A percentile compares a stretch with the other conserved stretches of the same genome.
These are phyloP conservation scores for Glycine latifolia DNA, from an alignment of 306 rosid genomes.

Conservation along the genomic window DNA sequence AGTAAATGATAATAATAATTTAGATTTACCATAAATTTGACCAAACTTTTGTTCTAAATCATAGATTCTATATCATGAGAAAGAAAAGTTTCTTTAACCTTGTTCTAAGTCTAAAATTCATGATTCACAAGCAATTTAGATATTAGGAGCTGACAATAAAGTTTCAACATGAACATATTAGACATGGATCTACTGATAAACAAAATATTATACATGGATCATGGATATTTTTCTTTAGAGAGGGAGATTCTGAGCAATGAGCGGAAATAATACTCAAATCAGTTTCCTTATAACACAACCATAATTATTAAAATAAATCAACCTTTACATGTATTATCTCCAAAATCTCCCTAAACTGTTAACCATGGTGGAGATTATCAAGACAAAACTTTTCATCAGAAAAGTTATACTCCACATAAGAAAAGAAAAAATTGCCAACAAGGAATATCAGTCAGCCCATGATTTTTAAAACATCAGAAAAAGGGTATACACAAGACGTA, in stretches of 20 bases:
- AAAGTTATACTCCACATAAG: too few relatives aligned
- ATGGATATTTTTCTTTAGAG: not conserved
- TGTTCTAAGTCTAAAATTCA: not conserved
- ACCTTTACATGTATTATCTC: not conserved
- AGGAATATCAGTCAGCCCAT: too few relatives aligned
- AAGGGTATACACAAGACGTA: not conserved
- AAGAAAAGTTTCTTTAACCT: too few relatives aligned
- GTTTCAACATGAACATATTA: not conserved
- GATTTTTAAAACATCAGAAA: conserved; percentile 6
- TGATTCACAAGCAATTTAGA: not conserved
- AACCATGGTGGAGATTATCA: not conserved
- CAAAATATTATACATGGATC: not conserved
- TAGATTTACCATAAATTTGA: not conserved
- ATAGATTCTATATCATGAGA: too few relatives aligned
- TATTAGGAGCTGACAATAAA: not conserved
- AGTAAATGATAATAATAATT: too few relatives aligned
- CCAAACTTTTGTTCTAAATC: not conserved
- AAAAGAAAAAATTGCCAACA: too few relatives aligned
- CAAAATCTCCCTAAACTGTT: not conserved
- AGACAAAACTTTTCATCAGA: not conserved
- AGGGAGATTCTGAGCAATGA: not conserved
- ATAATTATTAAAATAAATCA: conserved; percentile 3
- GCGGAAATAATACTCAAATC: not conserved
- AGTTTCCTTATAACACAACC: not conserved
- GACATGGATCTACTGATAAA: too few relatives aligned